A percentile compares a stretch with the other conserved stretches of the same genome.
Conservation (phyloP, 345 rosid species). For the Boechera stricta region DNA sequence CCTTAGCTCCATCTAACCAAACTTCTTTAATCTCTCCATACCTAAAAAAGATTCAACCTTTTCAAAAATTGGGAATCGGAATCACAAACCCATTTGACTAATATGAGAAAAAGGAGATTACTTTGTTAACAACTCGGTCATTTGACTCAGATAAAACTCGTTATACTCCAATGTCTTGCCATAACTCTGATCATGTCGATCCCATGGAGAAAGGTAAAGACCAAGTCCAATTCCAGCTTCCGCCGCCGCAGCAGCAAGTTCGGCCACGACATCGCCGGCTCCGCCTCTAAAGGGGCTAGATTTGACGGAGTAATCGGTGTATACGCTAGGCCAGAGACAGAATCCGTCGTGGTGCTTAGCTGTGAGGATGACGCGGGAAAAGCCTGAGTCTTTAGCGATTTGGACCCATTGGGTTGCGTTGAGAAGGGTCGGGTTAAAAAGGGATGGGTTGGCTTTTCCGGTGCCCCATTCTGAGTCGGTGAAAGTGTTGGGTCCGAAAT, state of each 20-base stretch:
- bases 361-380: conserved; percentile 74
- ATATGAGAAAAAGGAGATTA: conserved; percentile 33
- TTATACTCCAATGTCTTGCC: conserved; percentile 87
- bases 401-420: conserved; percentile 86
- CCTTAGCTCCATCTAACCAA: conserved; percentile 85
- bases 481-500: conserved; percentile 91
- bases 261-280: conserved; percentile 72
- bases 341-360: conserved; percentile 98
- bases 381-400: conserved; percentile 72
- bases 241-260: conserved; percentile 66
- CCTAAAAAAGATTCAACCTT: conserved; percentile 44
- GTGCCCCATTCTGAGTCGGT: conserved; percentile 90
- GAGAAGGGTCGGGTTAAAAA: conserved; percentile 69
- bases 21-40: conserved; percentile 88
- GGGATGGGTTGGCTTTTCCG: conserved; percentile 67
- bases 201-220: conserved; percentile 92
- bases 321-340: conserved; percentile 85
- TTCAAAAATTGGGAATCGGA: not conserved
- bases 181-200: conserved; percentile 71
- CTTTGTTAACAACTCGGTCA: conserved; percentile 86
- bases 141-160: conserved; percentile 85
- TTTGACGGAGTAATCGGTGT: conserved; percentile 77
- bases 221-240: conserved; percentile 68
- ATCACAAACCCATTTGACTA: conserved; percentile 8
- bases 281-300: conserved; percentile 72